Evolutionary conservation across 1,139 yeast species (phyloP).

Genomic region (Pneumocystis canis): DNA sequence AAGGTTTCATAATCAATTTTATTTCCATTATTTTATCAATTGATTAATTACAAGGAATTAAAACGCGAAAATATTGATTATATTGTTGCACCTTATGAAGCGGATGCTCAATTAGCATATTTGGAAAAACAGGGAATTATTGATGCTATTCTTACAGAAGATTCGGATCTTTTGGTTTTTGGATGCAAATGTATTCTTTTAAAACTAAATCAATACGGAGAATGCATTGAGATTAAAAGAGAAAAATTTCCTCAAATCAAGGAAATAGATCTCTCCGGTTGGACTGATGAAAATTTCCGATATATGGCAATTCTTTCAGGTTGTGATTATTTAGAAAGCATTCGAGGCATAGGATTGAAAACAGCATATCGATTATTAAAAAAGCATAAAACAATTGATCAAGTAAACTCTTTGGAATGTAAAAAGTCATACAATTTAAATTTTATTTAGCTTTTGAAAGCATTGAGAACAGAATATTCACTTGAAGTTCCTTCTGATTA

Average conservation of each 20-base stretch:
- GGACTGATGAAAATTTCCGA: conserved; percentile 47
- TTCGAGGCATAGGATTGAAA: conserved; percentile 65
- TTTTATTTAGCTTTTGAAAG: conserved; percentile 25
- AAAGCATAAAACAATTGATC: conserved; percentile 37
- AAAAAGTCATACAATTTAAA: neutral
- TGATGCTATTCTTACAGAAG: conserved; percentile 83
- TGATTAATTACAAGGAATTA: conserved; percentile 26
- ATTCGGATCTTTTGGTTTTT: conserved; percentile 79
- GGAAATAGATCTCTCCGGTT: conserved; percentile 30
- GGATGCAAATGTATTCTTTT: conserved; percentile 70
- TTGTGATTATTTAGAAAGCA: conserved; percentile 86
- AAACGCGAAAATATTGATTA: conserved; percentile 45
- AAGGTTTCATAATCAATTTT: conserved; percentile 26
- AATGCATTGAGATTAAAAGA: conserved; percentile 53
- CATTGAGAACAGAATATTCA: conserved; percentile 51
- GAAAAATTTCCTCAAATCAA: conserved; percentile 28
- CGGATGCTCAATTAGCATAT: conserved; percentile 92
- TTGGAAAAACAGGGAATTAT: conserved; percentile 62
- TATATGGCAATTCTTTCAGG: conserved; percentile 80
- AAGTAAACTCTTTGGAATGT: conserved; percentile 24
- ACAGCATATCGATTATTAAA: conserved; percentile 56
- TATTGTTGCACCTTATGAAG: conserved; percentile 95
- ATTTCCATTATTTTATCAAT: neutral
- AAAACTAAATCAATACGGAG: conserved; percentile 64
- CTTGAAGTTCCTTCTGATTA: conserved; percentile 42